Evolutionary conservation across 1,284 basidiomycete genomes (phyloP).

Genomic region (Megacollybia platyphylla): DNA sequence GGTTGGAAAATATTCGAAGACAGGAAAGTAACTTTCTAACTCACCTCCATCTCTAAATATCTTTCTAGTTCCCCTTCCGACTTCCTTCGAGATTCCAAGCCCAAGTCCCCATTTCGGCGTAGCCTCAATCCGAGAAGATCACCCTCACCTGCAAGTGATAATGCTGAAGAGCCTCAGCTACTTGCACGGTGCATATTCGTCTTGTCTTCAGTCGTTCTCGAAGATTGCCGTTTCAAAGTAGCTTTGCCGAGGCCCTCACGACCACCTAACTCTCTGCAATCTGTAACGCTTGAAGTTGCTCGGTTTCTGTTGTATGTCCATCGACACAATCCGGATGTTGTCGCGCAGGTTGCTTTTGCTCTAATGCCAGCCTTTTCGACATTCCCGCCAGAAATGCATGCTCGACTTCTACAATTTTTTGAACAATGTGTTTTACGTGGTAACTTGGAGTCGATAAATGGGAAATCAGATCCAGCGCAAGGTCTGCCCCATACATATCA

Average conservation of each 20-base stretch:
- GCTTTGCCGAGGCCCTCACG: constrained; percentile 39
- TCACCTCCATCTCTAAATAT: neutral
- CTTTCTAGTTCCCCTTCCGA: neutral
- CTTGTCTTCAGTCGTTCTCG: constrained; percentile 45
- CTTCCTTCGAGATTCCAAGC: constrained; percentile 11
- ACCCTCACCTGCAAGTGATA: constrained; percentile 24
- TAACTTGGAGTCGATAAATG: constrained; percentile 21
- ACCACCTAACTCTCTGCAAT: constrained; percentile 57
- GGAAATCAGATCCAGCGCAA: neutral
- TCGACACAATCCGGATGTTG: constrained; percentile 32
- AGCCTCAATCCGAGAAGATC: constrained; percentile 31
- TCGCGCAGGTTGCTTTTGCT: constrained; percentile 47
- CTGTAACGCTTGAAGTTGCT: constrained; percentile 47
- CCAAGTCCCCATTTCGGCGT: constrained; percentile 25
- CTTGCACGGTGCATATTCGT: constrained; percentile 48
- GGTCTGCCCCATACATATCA: neutral
- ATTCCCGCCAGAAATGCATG: constrained; percentile 45
- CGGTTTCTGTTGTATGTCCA: constrained; percentile 44
- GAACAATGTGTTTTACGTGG: constrained; percentile 41
- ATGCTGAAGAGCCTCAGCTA: constrained; percentile 28
- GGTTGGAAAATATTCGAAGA: constrained; percentile 47
- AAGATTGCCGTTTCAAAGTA: constrained; percentile 58
- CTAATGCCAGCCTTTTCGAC: constrained; percentile 58
- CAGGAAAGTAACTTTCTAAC: constrained; percentile 17
- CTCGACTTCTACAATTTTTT: constrained; percentile 48